Conservation (phyloP, 2,329 filamentous ascomycete species). For the Phialocephala subalpina region DNA sequence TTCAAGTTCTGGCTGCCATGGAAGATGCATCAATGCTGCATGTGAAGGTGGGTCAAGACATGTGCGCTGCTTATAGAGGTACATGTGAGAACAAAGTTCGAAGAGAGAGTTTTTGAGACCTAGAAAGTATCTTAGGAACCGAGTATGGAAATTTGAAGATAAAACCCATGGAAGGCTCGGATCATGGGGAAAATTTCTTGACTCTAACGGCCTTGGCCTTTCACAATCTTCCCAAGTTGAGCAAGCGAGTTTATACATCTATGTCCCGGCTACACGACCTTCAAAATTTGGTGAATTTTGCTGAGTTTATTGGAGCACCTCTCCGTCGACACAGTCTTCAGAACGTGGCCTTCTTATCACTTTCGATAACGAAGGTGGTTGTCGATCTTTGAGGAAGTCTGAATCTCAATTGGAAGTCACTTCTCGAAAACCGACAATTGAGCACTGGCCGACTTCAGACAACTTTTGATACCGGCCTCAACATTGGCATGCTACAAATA, state of each 20-base stretch:
- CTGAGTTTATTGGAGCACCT: not conserved
- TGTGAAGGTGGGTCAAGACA: conserved; percentile 4
- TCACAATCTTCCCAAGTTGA: too few species aligned
- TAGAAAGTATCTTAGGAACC: not conserved
- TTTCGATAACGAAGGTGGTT: not conserved
- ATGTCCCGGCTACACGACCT: not conserved
- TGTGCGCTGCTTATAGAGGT: not conserved
- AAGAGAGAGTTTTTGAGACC: not conserved
- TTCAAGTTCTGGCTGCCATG: not conserved
- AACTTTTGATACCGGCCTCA: not conserved
- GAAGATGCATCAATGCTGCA: not conserved
- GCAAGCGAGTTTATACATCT: not conserved
- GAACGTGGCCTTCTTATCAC: not conserved
- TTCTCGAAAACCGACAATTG: not conserved
- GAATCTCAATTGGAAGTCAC: not conserved
- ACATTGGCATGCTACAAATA: not conserved
- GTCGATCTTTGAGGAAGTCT: not conserved
- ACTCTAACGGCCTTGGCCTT: not conserved
- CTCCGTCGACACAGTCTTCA: not conserved
- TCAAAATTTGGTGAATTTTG: too few species aligned
- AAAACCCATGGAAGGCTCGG: not conserved
- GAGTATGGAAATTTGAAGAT: not conserved
- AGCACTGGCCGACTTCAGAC: not conserved
- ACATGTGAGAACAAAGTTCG: not conserved
- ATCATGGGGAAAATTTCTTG: conserved; percentile 1